Conservation (phyloP, 768 basidiomycete genomes). For the Clitopilus passeckerianus region DNA sequence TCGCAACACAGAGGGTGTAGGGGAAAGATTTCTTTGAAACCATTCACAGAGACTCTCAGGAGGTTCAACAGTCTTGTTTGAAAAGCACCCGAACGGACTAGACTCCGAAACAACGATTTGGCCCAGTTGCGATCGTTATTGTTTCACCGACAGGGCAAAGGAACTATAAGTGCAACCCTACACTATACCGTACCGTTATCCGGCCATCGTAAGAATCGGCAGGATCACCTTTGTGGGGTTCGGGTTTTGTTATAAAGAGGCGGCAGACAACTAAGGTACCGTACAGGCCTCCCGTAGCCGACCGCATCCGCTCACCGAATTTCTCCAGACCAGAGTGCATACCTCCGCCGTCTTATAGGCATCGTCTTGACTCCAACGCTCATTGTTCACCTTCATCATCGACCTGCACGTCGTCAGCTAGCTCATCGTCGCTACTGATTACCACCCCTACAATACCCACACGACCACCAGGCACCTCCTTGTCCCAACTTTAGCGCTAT, state of each 20-base stretch:
- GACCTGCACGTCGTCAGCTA: not conserved
- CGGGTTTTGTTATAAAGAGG: not conserved
- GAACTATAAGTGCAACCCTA: not conserved
- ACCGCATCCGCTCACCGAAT: not conserved
- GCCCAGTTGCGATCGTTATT: not conserved
- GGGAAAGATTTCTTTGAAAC: no score
- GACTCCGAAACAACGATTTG: not conserved
- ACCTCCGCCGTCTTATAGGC: not conserved
- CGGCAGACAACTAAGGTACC: not conserved
- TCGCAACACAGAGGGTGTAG: not conserved
- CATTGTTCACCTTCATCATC: not conserved
- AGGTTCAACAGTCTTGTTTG: not conserved
- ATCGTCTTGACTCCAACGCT: not conserved
- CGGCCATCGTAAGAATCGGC: not conserved
- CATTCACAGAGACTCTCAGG: not conserved
- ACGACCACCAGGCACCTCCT: not conserved
- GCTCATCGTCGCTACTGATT: not conserved
- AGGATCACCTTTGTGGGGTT: not conserved
- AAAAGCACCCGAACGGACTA: not conserved
- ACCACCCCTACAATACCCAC: not conserved
- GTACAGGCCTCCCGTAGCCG: not conserved
- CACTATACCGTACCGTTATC: not conserved
- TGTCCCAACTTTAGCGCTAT: not conserved
- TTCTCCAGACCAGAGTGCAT: not conserved
- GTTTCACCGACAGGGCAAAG: not conserved